Conservation (phyloP, 257 asterid genomes). For the Ehretia macrophylla region DNA sequence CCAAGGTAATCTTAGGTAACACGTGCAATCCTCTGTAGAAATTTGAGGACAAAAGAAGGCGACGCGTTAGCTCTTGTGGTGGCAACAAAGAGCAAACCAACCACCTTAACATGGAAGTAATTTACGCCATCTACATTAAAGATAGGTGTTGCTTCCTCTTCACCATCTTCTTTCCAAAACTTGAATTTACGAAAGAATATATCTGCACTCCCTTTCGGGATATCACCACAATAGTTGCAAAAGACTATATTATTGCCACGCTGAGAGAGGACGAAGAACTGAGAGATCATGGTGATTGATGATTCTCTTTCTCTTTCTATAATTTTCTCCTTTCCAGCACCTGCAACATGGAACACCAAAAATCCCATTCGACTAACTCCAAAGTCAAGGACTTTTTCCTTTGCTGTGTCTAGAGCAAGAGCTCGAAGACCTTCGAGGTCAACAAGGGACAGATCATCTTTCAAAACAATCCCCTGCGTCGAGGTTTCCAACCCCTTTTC, state of each 20-base stretch:
- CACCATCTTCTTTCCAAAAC: constrained; percentile 97
- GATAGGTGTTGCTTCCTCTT: constrained; percentile 99
- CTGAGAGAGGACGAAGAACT: constrained; percentile 96
- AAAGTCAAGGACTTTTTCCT: no score
- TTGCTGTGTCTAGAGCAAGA: no score
- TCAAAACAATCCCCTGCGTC: no score
- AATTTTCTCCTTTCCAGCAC: no score
- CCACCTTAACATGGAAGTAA: constrained; percentile 96
- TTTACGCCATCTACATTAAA: constrained; percentile 96
- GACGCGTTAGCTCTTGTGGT: constrained; percentile 81
- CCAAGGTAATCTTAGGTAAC: constrained; percentile 98
- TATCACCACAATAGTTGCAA: constrained; percentile 93
- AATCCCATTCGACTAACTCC: no score
- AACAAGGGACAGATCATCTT: no score
- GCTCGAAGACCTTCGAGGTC: no score
- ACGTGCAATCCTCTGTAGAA: constrained; percentile 96
- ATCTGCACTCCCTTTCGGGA: constrained; percentile 97
- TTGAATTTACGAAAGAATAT: constrained; percentile 96
- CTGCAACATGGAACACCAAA: no score
- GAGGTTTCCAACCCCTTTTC: no score
- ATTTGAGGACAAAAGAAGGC: constrained; percentile 94
- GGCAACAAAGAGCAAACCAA: constrained; percentile 92
- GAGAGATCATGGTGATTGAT: constrained; percentile 99
- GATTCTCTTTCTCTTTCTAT: no score
- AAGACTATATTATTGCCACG: constrained; percentile 98